phyloP scores from a whole-genome alignment of 2,329 filamentous ascomycete species.

The Rhynchosporium graminicola region DNA sequence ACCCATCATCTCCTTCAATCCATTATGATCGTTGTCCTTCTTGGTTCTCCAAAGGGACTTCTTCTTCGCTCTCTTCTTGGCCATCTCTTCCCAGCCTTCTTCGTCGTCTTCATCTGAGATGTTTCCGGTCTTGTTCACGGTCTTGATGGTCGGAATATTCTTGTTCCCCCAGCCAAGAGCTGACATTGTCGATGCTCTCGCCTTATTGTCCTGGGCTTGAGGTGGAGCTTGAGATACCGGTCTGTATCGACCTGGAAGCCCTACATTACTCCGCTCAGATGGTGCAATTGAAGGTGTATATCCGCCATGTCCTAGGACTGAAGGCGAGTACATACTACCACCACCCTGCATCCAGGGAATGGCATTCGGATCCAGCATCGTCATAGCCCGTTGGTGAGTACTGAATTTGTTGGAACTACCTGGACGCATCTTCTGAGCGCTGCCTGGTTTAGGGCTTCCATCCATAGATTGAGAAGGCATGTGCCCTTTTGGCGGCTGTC shows the following conservation, averaged over 20 bases:
- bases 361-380: constrained; percentile 74
- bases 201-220: constrained; percentile 37
- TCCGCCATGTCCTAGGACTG: constrained; percentile 50
- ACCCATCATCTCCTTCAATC: constrained; percentile 39
- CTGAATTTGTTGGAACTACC: constrained; percentile 16
- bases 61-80: constrained; percentile 68
- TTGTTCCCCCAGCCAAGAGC: constrained; percentile 39
- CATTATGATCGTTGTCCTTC: constrained; percentile 51
- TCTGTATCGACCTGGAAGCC: constrained; percentile 84
- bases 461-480: constrained; percentile 32
- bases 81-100: constrained; percentile 70
- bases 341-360: constrained; percentile 56
- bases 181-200: constrained; percentile 39
- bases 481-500: constrained; percentile 28
- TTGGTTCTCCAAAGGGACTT: constrained; percentile 65
- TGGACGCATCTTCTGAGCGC: constrained; percentile 29
- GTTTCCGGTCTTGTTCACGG: constrained; percentile 45
- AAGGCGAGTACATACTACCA: constrained; percentile 50
- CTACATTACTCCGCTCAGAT: constrained; percentile 92
- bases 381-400: constrained; percentile 65
- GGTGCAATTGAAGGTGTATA: constrained; percentile 93
- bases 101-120: constrained; percentile 64
- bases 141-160: constrained; percentile 46
- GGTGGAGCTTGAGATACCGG: constrained; percentile 72
- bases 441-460: constrained; percentile 31